A percentile compares a stretch with the other conserved stretches of the same genome.
Evolutionary conservation across 768 basidiomycete species (phyloP).

Genomic region (Mycena galericulata): DNA sequence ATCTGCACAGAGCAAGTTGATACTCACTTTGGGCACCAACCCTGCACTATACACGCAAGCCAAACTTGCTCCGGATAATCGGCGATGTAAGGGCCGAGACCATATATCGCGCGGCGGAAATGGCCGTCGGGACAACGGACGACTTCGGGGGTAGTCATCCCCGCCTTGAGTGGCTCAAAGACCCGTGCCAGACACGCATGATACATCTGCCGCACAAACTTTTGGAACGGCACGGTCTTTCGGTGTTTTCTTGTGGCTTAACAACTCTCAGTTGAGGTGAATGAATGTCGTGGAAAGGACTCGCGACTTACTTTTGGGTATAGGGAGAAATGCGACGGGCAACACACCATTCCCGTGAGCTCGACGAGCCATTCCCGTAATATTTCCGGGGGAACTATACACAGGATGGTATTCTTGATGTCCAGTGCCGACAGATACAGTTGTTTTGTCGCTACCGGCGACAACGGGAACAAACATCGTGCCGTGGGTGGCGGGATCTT

Average conservation of each 20-base stretch:
- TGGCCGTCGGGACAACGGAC: slow-evolving; percentile 41
- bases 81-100: slow-evolving; percentile 43
- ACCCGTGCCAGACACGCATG: slow-evolving; percentile 37
- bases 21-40: slow-evolving; percentile 39
- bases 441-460: slow-evolving; percentile 42
- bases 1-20: not conserved
- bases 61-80: slow-evolving; percentile 47
- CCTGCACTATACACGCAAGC: slow-evolving; percentile 37
- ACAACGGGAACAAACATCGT: slow-evolving; percentile 37
- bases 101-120: slow-evolving; percentile 41
- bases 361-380: not conserved
- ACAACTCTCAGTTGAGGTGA: not conserved
- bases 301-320: slow-evolving; percentile 5
- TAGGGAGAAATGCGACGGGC: slow-evolving; percentile 3
- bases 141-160: slow-evolving; percentile 38
- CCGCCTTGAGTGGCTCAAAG: slow-evolving; percentile 35
- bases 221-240: not conserved
- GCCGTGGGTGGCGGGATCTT: slow-evolving; percentile 22
- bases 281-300: not conserved
- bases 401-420: slow-evolving; percentile 40
- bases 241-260: slow-evolving; percentile 5
- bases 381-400: slow-evolving; percentile 39
- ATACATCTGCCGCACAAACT: slow-evolving; percentile 33
- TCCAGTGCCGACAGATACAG: slow-evolving; percentile 35
- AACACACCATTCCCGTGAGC: slow-evolving; percentile 14